These are phyloP conservation scores for Picea sitchensis DNA, from an alignment of 75 land plant species.

Conservation along the genomic window DNA sequence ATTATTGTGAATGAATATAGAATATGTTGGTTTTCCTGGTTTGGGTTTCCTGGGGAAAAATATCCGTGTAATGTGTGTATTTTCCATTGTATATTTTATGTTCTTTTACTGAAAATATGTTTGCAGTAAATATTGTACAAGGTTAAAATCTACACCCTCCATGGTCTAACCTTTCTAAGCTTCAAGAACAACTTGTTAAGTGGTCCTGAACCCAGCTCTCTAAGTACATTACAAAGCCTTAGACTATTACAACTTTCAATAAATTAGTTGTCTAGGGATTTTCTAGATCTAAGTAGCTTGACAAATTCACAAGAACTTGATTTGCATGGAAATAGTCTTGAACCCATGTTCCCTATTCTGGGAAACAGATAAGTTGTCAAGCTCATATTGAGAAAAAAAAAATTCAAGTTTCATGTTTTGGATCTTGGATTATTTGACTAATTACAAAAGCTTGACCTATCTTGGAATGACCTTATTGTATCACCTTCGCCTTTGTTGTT, in stretches of 20 bases:
- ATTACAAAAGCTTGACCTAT: constrained; percentile 62
- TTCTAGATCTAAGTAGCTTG: constrained; percentile 54
- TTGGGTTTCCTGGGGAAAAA: too few relatives aligned
- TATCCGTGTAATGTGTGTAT: too few relatives aligned
- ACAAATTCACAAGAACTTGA: constrained; percentile 62
- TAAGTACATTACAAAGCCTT: constrained; percentile 32
- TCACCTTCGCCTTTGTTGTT: constrained; percentile 43
- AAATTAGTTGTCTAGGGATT: constrained; percentile 51
- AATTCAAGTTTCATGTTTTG: constrained; percentile 43
- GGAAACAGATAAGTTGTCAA: constrained; percentile 23
- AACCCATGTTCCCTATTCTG: constrained; percentile 64
- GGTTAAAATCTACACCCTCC: constrained; percentile 6
- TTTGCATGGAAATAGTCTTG: constrained; percentile 53
- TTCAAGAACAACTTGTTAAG: constrained; percentile 57
- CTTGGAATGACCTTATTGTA: constrained; percentile 54
- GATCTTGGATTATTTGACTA: constrained; percentile 20
- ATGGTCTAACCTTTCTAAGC: constrained; percentile 36
- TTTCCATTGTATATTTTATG: too few relatives aligned
- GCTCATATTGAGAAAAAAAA: constrained; percentile 51
- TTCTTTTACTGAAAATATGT: too few relatives aligned
- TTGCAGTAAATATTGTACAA: too few relatives aligned
- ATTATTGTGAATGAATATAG: too few relatives aligned
- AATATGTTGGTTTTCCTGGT: too few relatives aligned
- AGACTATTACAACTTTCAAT: constrained; percentile 41
- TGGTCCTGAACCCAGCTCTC: constrained; percentile 50